These are phyloP conservation scores for Chloris gayana DNA, from an alignment of 176 grass and related monocot genomes.

Conservation along the genomic window DNA sequence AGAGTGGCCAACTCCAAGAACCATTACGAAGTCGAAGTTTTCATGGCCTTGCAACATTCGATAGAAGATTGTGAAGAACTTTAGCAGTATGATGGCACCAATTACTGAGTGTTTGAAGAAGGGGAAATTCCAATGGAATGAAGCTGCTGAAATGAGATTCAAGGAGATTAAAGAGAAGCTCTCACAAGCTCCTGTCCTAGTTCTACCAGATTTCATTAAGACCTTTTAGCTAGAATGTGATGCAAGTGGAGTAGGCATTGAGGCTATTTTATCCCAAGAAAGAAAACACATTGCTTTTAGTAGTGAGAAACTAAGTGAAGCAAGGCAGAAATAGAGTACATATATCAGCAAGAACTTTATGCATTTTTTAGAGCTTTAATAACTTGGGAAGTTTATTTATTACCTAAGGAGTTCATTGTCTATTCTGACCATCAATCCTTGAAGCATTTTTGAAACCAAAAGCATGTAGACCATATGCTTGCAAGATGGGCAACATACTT, in stretches of 20 bases:
- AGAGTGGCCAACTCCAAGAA: background rate
- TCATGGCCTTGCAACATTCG: background rate
- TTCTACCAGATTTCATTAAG: background rate
- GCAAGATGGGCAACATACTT: background rate
- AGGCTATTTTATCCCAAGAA: background rate
- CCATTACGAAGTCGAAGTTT: background rate
- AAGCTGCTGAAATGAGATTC: background rate
- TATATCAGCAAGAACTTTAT: background rate
- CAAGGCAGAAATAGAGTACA: background rate
- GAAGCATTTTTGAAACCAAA: constrained; percentile 21
- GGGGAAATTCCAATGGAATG: background rate
- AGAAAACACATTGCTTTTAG: background rate
- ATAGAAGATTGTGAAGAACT: constrained; percentile 4
- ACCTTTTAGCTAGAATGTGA: background rate
- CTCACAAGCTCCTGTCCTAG: background rate
- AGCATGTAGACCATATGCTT: background rate
- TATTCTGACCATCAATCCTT: constrained; percentile 2
- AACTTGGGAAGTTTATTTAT: background rate
- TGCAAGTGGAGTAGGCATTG: background rate
- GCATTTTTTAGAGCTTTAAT: constrained; percentile 1
- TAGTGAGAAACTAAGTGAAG: constrained; percentile 16
- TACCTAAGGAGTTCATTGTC: constrained; percentile 7
- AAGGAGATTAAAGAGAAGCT: background rate
- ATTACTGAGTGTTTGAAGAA: constrained; percentile 4
- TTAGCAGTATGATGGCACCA: background rate